Conservation (phyloP, 371 early-diverging fungal genomes). For the Mucor mucedo region DNA sequence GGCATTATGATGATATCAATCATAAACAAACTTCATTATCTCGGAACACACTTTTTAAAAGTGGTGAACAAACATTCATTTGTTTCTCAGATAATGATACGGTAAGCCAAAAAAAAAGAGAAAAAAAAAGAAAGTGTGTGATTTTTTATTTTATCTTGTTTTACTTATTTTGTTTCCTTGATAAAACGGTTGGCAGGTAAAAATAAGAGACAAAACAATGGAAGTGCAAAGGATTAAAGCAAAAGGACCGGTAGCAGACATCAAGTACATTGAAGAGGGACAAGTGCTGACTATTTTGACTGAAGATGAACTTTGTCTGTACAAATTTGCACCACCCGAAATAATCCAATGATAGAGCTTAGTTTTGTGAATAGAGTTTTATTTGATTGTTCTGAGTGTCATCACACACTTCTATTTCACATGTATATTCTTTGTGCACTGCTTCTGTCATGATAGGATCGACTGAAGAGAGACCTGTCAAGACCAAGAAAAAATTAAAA, state of each 20-base stretch:
- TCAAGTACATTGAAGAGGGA: conserved; percentile 3
- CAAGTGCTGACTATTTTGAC: background rate
- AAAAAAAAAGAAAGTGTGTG: too few relatives aligned
- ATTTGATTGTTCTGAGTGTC: background rate
- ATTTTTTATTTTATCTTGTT: background rate
- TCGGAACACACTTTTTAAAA: conserved; percentile 15
- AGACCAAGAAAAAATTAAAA: background rate
- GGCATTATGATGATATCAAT: background rate
- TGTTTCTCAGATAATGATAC: conserved; percentile 14
- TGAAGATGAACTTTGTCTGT: background rate
- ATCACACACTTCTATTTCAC: background rate
- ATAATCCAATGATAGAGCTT: background rate
- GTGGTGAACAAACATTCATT: conserved; percentile 8
- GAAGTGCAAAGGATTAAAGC: conserved; percentile 5
- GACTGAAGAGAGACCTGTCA: too few relatives aligned
- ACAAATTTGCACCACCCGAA: background rate
- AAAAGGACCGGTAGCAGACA: background rate
- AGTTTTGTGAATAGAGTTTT: background rate
- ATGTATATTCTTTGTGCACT: too few relatives aligned
- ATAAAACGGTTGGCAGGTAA: background rate
- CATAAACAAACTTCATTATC: background rate
- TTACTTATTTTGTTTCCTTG: background rate
- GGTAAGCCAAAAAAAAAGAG: background rate
- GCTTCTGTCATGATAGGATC: too few relatives aligned
- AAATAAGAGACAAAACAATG: background rate